Evolutionary conservation across 805 yeast species (phyloP), one percentile per base, ranked within the genome.

Genomic region (Candida dajiaensis): DNA sequence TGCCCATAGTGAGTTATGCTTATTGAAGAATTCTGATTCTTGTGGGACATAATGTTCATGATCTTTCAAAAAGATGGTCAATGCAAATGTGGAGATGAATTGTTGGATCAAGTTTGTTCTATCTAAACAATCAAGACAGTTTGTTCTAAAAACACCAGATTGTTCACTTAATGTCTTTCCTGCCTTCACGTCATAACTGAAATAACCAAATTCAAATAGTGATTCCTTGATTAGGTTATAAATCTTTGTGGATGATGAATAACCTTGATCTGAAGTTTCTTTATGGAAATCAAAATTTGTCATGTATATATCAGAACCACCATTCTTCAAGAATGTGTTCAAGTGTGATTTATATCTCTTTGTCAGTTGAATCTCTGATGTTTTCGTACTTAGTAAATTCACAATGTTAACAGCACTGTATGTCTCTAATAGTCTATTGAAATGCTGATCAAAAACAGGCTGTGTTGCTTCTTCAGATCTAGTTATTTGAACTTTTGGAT

Each of bases 241-340:
- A 38, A 94, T 76, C 48, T 78, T 80, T 3, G 80, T 65, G 0
- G 97, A 96, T 16, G 88, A 86, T 0, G 89, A 81, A 64, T 90
- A 94, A 0, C 95, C 94, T 19, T 90, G 90, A 49, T 81, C 84
- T n/a, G 90, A 79, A 0, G 97, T 94, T 63, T 90, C 97, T 39
- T 78, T 83, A 61, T 94, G 99, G 65, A 94, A 94, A 63, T 94
- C 99, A 65, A 95, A 94, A 46, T 85, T 87, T 0, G 95, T 88
- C 56, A 83, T 79, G 23, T 72, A 70, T 1, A 82, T 62, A 20
- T 74, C 69, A 19, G 68, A 70, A 23, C 68, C 62, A 38, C 55
- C 64, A 20, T 58, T 40, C 22, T 68, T 61, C 19, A 59, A 53
- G 25, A 61, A 51, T 10, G 65, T 65, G 13, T 69, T 62, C 25